Evolutionary conservation across 371 early-diverging fungal genomes (phyloP).

Genomic region (Apophysomyces trapeziformis): DNA sequence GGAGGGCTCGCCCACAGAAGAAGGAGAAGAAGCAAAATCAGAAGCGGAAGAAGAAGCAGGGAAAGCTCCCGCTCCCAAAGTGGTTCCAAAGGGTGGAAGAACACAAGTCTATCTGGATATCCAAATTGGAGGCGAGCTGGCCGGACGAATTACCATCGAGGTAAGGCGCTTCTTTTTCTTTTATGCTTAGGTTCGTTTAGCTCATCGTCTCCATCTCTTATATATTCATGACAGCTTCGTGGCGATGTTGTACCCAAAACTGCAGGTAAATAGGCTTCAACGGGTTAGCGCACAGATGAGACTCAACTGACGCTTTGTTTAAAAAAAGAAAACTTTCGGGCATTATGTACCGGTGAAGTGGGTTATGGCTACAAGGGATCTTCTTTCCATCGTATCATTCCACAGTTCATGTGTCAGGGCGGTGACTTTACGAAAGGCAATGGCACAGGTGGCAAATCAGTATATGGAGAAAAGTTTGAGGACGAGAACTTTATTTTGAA

Average conservation of each 20-base stretch:
- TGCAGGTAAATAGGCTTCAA: constrained; percentile 41
- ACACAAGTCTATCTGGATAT: constrained; percentile 60
- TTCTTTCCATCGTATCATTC: constrained; percentile 89
- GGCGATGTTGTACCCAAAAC: constrained; percentile 78
- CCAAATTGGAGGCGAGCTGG: constrained; percentile 50
- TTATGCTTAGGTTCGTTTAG: background rate
- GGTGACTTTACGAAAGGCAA: constrained; percentile 93
- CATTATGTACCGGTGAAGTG: constrained; percentile 35
- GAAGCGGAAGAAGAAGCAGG: constrained; percentile 6
- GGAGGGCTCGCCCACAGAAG: background rate
- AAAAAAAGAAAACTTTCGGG: constrained; percentile 35
- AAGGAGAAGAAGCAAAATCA: constrained; percentile 12
- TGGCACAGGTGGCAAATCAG: constrained; percentile 95
- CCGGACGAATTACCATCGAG: constrained; percentile 81
- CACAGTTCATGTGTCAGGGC: constrained; percentile 98
- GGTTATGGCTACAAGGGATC: constrained; percentile 86
- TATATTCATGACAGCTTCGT: constrained; percentile 51
- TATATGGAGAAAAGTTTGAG: constrained; percentile 90
- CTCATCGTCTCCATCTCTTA: background rate
- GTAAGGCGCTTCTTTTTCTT: background rate
- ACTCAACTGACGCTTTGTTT: too few relatives aligned
- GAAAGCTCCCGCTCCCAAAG: background rate
- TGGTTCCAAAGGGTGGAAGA: constrained; percentile 20
- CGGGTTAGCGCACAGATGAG: too few relatives aligned
- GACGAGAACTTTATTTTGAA: constrained; percentile 97